Base-by-base conservation (phyloP, 148 eudicot species). In the Arctostaphylos glauca region DNA sequence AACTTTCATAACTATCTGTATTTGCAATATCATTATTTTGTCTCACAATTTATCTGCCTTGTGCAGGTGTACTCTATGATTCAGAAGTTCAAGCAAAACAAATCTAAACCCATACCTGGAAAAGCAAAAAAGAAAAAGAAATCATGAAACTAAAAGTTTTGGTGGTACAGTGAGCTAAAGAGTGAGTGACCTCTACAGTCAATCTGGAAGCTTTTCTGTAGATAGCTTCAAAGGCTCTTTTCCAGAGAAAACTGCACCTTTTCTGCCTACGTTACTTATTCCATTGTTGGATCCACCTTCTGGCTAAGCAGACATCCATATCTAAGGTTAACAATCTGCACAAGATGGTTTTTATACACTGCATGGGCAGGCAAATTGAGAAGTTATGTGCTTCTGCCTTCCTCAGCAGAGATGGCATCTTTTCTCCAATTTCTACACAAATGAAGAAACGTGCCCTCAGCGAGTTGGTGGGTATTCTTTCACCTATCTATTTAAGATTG, bases 61-160 rank as follows among this genome's bases (percentile, higher is more conserved):
- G 67, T 89, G 91, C 90, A 96, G 98, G 98, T 92, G 78, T 92
- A 92, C 86, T 84, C 90, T 77, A 96, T 94, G 98, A 82, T 90
- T 81, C 88, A 94, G 87, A 88, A 90, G 52, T 92, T 92, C 86
- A 94, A 91, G 88, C 86, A 91, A 84, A 86, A 81, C 58, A 83
- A 75, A 67, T 77, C 68, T 19, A 52, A 75, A 82, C 56, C 87
- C 76, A 82, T 84, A 77, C 82, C 88, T 16, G 70, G 73, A 71
- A 91, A 89, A 82, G 80, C 87, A 56, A 87, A 84, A 83, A 77
- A 83, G 86, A 83, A 75, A 80, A 84, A 79, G 43, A 80, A 60
- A 87, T 48, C 19, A 7, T 55, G 71, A 82, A 82, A 84, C 9
- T 21, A 43, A 59, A 74, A 3, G 10, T 9, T 48, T 43, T 41